Percentiles rank a stretch among this genome's conserved stretches.
phyloP scores from a whole-genome alignment of 768 basidiomycete genomes.

The Lentinus tigrinus region DNA sequence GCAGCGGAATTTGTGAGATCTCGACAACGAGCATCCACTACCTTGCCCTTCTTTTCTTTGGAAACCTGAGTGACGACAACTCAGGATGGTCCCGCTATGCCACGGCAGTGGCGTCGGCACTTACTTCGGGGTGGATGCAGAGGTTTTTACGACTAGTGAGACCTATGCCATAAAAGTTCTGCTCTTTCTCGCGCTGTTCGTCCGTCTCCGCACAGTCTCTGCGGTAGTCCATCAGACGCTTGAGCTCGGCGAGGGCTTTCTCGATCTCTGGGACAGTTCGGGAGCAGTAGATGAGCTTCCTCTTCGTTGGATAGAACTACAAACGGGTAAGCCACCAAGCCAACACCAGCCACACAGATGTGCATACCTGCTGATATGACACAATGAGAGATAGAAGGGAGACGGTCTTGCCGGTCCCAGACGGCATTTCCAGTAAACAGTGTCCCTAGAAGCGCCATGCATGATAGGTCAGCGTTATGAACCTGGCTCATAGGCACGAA shows the following conservation, averaged over 20 bases:
- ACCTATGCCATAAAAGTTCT: slow-evolving; percentile 83
- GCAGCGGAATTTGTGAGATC: slow-evolving; percentile 86
- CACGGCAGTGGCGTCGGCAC: slow-evolving; percentile 13
- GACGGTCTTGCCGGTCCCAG: slow-evolving; percentile 98
- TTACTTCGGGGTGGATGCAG: slow-evolving; percentile 91
- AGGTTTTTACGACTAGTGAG: slow-evolving; percentile 95
- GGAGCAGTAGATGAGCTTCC: slow-evolving; percentile 98
- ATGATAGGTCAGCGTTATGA: background rate
- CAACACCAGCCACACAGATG: background rate
- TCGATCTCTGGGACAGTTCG: slow-evolving; percentile 99
- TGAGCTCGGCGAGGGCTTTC: slow-evolving; percentile 94
- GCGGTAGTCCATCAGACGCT: slow-evolving; percentile 90
- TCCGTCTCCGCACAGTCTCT: slow-evolving; percentile 68
- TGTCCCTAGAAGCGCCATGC: slow-evolving; percentile 72
- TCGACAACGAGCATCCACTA: slow-evolving; percentile 95
- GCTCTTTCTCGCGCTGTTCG: slow-evolving; percentile 75
- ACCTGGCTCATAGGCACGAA: background rate
- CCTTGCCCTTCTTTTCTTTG: slow-evolving; percentile 97
- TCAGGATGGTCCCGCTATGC: background rate
- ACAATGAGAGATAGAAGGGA: slow-evolving; percentile 93
- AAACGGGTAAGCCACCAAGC: slow-evolving; percentile 11
- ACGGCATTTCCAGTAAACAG: slow-evolving; percentile 99
- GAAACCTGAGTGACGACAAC: slow-evolving; percentile 59
- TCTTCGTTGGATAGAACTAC: slow-evolving; percentile 87
- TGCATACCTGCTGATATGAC: slow-evolving; percentile 88